Evolutionary conservation across 495 filamentous ascomycete species (phyloP), one percentile per base, ranked within the genome.

Genomic region (Mycothermus thermophilus): DNA sequence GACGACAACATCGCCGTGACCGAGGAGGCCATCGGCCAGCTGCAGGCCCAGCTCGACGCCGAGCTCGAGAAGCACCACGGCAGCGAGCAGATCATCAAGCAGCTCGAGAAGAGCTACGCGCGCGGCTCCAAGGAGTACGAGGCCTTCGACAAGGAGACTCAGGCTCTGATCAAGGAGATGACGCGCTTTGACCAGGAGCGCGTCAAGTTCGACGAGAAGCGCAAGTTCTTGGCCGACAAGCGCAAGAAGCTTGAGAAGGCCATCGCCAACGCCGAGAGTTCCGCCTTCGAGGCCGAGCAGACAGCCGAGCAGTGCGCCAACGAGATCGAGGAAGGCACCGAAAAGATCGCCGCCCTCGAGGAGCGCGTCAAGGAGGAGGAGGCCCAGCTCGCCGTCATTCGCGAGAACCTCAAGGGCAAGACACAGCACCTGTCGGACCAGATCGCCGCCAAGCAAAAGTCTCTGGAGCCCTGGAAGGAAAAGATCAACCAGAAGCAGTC

Each of bases 141-240:
- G 48, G 59, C 64, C 14, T 74, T 92, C 42, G 86, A 95, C 46
- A 85, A 86, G 46, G 69, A 82, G 16, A 75, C 73, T 0, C 82
- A 95, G 45, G 63, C 52, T n/a, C 61, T 94, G 31, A 46, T 82
- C 35, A 93, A 92, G 51, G 85, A 95, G 52, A 79, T 86, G 67
- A 74, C 83, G 11, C 88, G 82, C 52, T 82, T 86, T 38, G 90
- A 97, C 47, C 93, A 94, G 47, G 90, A 96, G 50, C 74, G 75
- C 22, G 90, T 97, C 54, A 96, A 96, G 48, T 86, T 92, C 46
- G 90, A 96, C 36, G 90, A 96, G 56, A 96, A 95, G 66, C 76
- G 79, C 48, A 97, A 97, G 51, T 94, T 94, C 56, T 56, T 97
- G 37, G 60, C 66, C 2, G 76, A 75, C 38, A 97, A 96, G 62